Conservation (phyloP, 2,329 filamentous ascomycete species). For the Cryoendolithus antarcticus region DNA sequence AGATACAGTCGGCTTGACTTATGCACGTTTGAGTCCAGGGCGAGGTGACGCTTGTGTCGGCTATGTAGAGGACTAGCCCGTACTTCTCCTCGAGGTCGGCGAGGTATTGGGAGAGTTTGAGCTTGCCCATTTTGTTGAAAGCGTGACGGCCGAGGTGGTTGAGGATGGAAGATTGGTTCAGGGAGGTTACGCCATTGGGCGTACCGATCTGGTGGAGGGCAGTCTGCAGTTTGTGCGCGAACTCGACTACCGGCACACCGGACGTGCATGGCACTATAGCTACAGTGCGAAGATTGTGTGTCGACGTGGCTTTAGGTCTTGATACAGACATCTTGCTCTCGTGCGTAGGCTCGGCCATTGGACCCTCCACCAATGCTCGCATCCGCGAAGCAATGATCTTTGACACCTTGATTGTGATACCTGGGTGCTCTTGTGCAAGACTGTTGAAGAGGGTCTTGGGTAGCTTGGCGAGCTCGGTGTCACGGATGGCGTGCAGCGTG, state of each 20-base stretch:
- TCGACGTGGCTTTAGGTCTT: constrained; percentile 62
- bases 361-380: constrained; percentile 76
- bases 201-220: constrained; percentile 83
- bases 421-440: constrained; percentile 88
- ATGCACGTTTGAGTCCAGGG: constrained; percentile 99
- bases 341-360: constrained; percentile 44
- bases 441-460: constrained; percentile 96
- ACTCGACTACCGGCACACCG: constrained; percentile 89
- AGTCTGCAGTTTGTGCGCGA: constrained; percentile 76
- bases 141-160: constrained; percentile 93
- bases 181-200: constrained; percentile 75
- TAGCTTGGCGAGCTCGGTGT: constrained; percentile 92
- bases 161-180: constrained; percentile 87
- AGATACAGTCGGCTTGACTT: constrained; percentile 87
- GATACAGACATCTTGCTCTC: constrained; percentile 33
- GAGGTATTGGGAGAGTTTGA: constrained; percentile 89
- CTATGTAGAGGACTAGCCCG: constrained; percentile 86
- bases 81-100: constrained; percentile 97
- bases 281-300: constrained; percentile 82
- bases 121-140: constrained; percentile 92
- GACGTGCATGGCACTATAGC: constrained; percentile 81
- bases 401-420: constrained; percentile 97
- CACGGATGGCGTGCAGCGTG: constrained; percentile 87
- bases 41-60: constrained; percentile 91
- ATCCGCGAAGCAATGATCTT: constrained; percentile 96